Evolutionary conservation across 345 rosid genomes (phyloP), one percentile per base, ranked within the genome.

Genomic region (Citrus sp.): DNA sequence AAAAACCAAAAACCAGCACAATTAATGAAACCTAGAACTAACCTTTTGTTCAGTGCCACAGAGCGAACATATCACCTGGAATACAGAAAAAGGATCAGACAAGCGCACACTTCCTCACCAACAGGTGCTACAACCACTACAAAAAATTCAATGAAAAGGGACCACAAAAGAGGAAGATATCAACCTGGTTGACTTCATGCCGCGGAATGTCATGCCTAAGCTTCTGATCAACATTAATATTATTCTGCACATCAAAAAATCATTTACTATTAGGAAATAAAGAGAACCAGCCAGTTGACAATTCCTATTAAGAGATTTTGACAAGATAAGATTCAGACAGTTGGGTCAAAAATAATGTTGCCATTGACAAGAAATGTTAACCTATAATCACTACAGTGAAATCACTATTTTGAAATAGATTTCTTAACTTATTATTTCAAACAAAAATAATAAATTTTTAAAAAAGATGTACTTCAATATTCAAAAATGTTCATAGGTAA

Each of bases 1-100:
- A 30, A 30, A 30, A 30, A 32, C 32, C 32, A 30, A 3, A 30
- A 30, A 59, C 35, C 35, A 70, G n/a, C 58, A n/a, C 49, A 34
- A 76, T 54, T 49, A 58, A 67, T 40, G 42, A 72, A 38, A 37
- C 30, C 67, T 77, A 46, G 7, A 72, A 82, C 84, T 82, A 67
- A 94, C 98, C 93, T 88, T 89, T 84, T 94, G 98, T 80, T 90
- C 95, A 24, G 95, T 93, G 80, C 91, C 92, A 82, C 97, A 94
- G 32, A 94, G 93, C 46, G 90, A 86, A 82, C 97, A 94, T 46
- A 90, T 86, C 82, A 92, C 90, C 93, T 90, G 86, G 24, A 74
- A 76, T 75, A 65, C 66, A 46, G 18, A 62, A 70, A 30, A 42
- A 7, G 27, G 70, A 46, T 61, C 64, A 59, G 62, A 72, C n/a